These are phyloP conservation scores for Iris pallida DNA, from an alignment of 116 monocot species.

Conservation along the genomic window DNA sequence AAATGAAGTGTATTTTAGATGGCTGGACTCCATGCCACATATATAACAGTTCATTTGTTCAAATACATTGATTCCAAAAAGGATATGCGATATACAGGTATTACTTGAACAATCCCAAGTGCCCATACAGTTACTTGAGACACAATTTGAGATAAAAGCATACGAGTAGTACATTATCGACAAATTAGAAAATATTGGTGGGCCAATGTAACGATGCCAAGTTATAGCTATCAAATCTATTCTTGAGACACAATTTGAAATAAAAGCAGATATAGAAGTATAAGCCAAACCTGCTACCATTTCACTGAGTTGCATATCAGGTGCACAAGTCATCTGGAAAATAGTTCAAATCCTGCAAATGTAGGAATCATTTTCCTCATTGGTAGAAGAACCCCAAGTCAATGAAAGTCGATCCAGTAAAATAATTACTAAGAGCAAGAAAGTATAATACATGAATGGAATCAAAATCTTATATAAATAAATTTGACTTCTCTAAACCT, in stretches of 20 bases:
- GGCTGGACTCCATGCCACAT: conserved; percentile 53
- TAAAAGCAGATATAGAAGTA: too few species aligned
- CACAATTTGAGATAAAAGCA: too few species aligned
- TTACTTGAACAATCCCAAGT: conserved; percentile 57
- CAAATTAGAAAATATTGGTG: too few species aligned
- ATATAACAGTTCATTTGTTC: conserved; percentile 68
- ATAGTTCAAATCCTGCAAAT: conserved; percentile 37
- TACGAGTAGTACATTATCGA: too few species aligned
- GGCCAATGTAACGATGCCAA: too few species aligned
- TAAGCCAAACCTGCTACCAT: too few species aligned
- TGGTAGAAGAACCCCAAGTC: conserved; percentile 62
- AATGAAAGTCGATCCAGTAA: conserved; percentile 46
- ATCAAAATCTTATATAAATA: too few species aligned
- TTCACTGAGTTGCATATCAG: too few species aligned
- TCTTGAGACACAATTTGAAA: too few species aligned
- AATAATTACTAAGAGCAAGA: neutral
- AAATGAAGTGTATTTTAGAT: conserved; percentile 66
- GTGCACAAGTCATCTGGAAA: neutral
- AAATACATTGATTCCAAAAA: conserved; percentile 82
- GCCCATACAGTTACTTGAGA: conserved; percentile 27
- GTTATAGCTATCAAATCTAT: too few species aligned
- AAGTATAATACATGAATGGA: too few species aligned
- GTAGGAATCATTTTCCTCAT: conserved; percentile 88
- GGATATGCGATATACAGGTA: conserved; percentile 49
- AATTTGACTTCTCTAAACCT: too few species aligned